Percentiles rank a stretch among this genome's conserved stretches.
Evolutionary conservation across 768 basidiomycete species (phyloP).

Genomic region (Boletales sp.): DNA sequence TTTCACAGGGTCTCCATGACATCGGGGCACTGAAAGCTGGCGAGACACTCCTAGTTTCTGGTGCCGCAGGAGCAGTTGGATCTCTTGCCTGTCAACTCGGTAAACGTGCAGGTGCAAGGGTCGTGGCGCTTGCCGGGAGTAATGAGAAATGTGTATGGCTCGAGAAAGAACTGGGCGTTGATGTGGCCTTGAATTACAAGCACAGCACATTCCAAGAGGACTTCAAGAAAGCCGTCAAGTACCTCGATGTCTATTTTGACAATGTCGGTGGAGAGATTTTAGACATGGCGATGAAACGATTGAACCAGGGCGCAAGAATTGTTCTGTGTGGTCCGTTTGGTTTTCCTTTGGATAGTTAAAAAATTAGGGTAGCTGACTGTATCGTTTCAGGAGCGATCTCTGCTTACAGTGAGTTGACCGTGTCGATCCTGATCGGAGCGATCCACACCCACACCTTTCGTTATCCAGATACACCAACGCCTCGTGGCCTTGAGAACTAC

Average conservation of each 20-base stretch:
- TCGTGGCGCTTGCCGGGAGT: conserved; percentile 86
- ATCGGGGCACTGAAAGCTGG: conserved; percentile 78
- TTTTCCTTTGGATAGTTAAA: neutral
- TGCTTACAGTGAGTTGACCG: conserved; percentile 60
- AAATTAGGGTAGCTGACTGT: conserved; percentile 2
- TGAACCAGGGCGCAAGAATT: conserved; percentile 78
- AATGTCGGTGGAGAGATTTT: conserved; percentile 82
- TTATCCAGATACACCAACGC: conserved; percentile 49
- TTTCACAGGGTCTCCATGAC: conserved; percentile 69
- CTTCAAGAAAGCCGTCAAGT: conserved; percentile 67
- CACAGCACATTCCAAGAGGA: conserved; percentile 64
- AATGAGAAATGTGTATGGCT: conserved; percentile 84
- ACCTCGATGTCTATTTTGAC: conserved; percentile 83
- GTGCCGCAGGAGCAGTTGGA: conserved; percentile 92
- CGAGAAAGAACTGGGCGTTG: conserved; percentile 78
- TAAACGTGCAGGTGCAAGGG: conserved; percentile 72
- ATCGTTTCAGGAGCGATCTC: conserved; percentile 69
- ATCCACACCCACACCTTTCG: neutral
- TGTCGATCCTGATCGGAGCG: neutral
- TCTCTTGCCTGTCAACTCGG: conserved; percentile 80
- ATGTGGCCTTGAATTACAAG: conserved; percentile 88
- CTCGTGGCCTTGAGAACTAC: conserved; percentile 67
- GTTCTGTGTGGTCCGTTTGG: conserved; percentile 69
- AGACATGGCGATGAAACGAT: conserved; percentile 66
- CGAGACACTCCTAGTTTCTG: conserved; percentile 83